Base-by-base conservation (phyloP, 176 grass and related monocot genomes). In the Musa troglodytarum region DNA sequence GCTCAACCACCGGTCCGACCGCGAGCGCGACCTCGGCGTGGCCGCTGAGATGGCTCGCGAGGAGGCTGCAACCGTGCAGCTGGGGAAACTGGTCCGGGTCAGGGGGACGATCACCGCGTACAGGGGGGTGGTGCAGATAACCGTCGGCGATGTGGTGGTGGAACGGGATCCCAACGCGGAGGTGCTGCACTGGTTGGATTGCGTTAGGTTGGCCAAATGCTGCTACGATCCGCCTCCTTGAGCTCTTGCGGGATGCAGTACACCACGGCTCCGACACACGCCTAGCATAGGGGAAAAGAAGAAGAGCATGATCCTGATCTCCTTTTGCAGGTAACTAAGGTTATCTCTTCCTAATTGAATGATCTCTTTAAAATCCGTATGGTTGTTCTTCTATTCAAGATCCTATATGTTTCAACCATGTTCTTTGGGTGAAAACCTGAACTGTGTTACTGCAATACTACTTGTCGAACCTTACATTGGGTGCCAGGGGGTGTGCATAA, bases 121-220 rank as follows among this genome's bases (percentile, higher is more conserved):
- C 63, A 87, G 78, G 70, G 88, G 88, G 19, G 53, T 65, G 20
- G 69, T 91, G 50, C 88, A 99, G 76, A 81, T 99, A 74, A 57
- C 80, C 52, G 88, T 89, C 68, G 82, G 81, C 67, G 95, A 94
- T 71, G 78, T 89, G 50, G 26, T 89, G 54, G 13, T 89, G 49
- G 95, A 99, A 82, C 90, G 82, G 58, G 88, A 99, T 82, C 88
- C 88, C 1, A 99, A 99, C 78, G 73, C 51, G 1, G 88, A 99
- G 84, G 72, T 81, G 16, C 54, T 99, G 10, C 86, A 91, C 79
- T 90, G 82, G 82, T 79, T 99, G n/a, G 86, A 92, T 63, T 94
- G 95, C 68, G 49, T 94, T 13, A 61, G 57, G 73, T 56, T 99
- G 82, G 84, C 90, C 55, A 88, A 85, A 72, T 65, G 79, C 24